These are phyloP conservation scores for Leccinum ochraceum DNA, from an alignment of 768 basidiomycete species.

Conservation along the genomic window DNA sequence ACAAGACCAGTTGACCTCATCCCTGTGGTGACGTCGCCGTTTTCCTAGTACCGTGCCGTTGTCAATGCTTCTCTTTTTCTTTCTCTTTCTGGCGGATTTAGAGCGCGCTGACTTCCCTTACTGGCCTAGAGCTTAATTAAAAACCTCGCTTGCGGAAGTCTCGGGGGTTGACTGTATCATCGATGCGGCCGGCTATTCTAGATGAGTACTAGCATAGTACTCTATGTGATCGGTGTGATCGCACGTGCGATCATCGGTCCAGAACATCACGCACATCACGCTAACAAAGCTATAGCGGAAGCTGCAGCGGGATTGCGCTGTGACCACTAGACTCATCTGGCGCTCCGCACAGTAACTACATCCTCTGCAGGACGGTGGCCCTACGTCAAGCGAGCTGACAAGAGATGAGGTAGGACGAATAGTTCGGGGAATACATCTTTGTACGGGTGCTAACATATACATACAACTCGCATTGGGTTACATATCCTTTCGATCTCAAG, in stretches of 20 bases:
- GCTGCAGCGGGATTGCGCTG: not conserved
- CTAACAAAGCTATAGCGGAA: not conserved
- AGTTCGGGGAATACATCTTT: too few species aligned
- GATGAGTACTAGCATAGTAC: not conserved
- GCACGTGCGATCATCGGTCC: not conserved
- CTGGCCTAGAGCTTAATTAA: not conserved
- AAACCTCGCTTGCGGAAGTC: not conserved
- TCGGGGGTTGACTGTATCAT: not conserved
- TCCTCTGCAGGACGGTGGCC: too few species aligned
- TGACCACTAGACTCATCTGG: not conserved
- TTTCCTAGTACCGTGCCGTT: not conserved
- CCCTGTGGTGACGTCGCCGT: not conserved
- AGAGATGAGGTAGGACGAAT: too few species aligned
- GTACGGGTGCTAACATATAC: not conserved
- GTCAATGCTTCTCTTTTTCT: not conserved
- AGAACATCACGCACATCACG: not conserved
- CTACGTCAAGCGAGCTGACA: too few species aligned
- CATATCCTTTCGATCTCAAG: not conserved
- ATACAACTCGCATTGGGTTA: not conserved
- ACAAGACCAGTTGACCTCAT: not conserved
- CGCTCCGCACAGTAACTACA: not conserved
- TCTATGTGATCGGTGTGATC: not conserved
- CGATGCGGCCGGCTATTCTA: not conserved
- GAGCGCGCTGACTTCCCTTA: not conserved
- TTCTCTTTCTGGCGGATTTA: not conserved